Evolutionary conservation across 2,329 filamentous ascomycete species (phyloP), one percentile per base, ranked within the genome.

Genomic region (Penicillium fuscoglaucum): DNA sequence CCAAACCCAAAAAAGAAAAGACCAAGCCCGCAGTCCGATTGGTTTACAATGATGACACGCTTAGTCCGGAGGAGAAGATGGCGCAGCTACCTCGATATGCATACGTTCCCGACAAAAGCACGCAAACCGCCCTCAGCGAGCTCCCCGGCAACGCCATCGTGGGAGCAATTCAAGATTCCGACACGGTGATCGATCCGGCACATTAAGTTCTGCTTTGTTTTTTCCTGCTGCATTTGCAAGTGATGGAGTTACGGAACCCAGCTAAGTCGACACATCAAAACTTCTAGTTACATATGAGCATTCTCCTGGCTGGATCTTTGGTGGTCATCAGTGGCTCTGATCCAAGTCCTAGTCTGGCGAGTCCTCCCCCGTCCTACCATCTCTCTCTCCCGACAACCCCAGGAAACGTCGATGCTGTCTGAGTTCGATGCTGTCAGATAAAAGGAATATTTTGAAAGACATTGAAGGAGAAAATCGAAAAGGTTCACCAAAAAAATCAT

Each of bases 11-110:
- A 82, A 89, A 87, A 66, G 84, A 87, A 71, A 88, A 87, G 70
- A 80, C 82, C 69, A 89, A 87, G 72, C 80, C 81, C 57, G 84
- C 79, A 66, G 80, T 52, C 10, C 43, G 85, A 72, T 87, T 96
- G 84, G 82, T 96, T 31, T 96, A 95, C 78, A 87, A 87, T 61
- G 90, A 96, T 71, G 86, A 89, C 52, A 87, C 89, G 58, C 79
- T 87, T 69, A 95, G 90, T 69, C 90, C 91, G 1, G 93, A 97
- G 79, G 93, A 96, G 82, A 91, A 88, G 77, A 92, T 96, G 90
- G 89, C 91, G 29, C 78, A 80, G 71, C 79, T 95, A 78, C 82
- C 89, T 61, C 87, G 86, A 75, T 96, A 96, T 79, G 86, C 87
- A 68, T 89, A 85, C 74, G 79, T 80, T 70, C 83, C 83, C 68